Evolutionary conservation across 2,329 filamentous ascomycete genomes (phyloP), one percentile per base, ranked within the genome.

Genomic region (Hypocrella siamensis): DNA sequence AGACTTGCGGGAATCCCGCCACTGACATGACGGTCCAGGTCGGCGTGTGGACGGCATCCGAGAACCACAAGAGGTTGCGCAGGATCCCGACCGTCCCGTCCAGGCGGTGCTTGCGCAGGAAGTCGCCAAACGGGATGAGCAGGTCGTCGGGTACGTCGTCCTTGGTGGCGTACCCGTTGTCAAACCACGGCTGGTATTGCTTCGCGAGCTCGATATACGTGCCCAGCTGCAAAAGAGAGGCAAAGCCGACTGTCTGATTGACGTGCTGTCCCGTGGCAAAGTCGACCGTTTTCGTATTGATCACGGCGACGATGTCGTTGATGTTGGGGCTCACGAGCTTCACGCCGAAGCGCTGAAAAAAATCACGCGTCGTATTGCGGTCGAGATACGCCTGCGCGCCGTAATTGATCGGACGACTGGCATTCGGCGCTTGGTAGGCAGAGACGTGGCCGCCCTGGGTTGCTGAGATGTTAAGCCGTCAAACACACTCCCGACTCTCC

Each of bases 1-100:
- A 9, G 7, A 31, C 11, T 22, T 31, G 30, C 16, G 30, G 30
- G 12, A 17, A 15, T 6, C 28, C 28, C 11, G 21, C 28, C 28
- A 30, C 28, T 5, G 28, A 7, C 28, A 30, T 30, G 17, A 30
- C 28, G n/a, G 14, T 30, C 28, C 28, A 30, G 18, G 28, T 30
- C 11, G 28, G 28, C 28, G 28, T 30, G 28, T 30, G 11, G 6
- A 30, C 9, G 7, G 28, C 28, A 21, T 30, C 28, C 5, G 17
- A 19, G 3, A 30, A 14, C 28, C 28, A 30, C 17, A 30, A 14
- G 15, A 30, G 28, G 17, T 30, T 30, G 15, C 28, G 28, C 18
- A 30, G 28, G n/a, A 30, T 30, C 10, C 28, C 28, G 7, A 30
- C 11, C 5, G 28, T 10, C 10, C 18, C 28, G 12, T 30, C 9